These are phyloP conservation scores for Solanum sejunctum DNA, from an alignment of 257 asterid species.

Conservation along the genomic window DNA sequence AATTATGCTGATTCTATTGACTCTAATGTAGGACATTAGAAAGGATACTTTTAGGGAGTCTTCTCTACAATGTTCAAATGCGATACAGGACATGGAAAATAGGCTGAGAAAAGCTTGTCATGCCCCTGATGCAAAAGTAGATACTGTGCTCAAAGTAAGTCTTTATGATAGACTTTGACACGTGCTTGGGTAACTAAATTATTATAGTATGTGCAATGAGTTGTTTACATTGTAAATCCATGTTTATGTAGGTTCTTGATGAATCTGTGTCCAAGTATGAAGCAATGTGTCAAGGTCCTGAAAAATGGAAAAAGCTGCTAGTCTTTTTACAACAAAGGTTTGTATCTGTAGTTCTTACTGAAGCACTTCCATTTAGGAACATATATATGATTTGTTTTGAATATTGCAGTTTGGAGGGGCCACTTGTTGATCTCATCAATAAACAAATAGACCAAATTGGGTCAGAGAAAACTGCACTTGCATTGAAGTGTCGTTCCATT, in stretches of 20 bases:
- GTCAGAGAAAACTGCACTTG: slow-evolving; percentile 71
- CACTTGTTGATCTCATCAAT: slow-evolving; percentile 66
- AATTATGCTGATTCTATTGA: slow-evolving; percentile 8
- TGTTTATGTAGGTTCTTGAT: slow-evolving; percentile 61
- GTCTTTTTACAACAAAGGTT: slow-evolving; percentile 75
- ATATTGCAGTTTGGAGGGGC: slow-evolving; percentile 86
- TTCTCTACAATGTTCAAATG: slow-evolving; percentile 52
- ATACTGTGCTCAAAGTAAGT: slow-evolving; percentile 61
- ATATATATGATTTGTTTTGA: not conserved
- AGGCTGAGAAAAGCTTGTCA: slow-evolving; percentile 83
- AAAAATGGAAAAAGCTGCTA: slow-evolving; percentile 75
- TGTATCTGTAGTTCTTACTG: slow-evolving; percentile 8
- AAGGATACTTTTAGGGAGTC: slow-evolving; percentile 95
- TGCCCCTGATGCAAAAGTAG: slow-evolving; percentile 69
- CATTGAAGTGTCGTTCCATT: slow-evolving; percentile 68
- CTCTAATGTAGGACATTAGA: slow-evolving; percentile 61
- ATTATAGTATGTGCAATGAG: not conserved
- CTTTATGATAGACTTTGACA: not conserved
- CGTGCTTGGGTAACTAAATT: not conserved
- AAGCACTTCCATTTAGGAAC: not conserved
- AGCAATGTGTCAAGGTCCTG: slow-evolving; percentile 85
- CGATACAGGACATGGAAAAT: slow-evolving; percentile 78
- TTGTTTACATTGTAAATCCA: not conserved
- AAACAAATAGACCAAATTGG: slow-evolving; percentile 75
- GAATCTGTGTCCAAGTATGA: slow-evolving; percentile 71